A percentile compares a stretch with the other conserved stretches of the same genome.
Evolutionary conservation across 2,329 filamentous ascomycete genomes (phyloP).

Genomic region (Cordyceps javanica): DNA sequence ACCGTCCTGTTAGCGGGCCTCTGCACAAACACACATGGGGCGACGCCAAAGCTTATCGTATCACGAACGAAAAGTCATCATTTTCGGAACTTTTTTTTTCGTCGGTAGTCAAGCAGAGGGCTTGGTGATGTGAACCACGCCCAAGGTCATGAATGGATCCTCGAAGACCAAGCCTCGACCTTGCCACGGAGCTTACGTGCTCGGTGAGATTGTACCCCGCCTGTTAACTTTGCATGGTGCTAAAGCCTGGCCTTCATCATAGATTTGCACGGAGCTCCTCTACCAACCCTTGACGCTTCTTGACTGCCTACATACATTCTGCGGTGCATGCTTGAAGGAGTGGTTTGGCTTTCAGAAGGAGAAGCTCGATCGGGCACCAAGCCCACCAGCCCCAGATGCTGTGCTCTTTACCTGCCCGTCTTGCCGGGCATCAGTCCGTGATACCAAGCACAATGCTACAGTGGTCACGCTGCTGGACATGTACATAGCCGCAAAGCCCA

Average conservation of each 20-base stretch:
- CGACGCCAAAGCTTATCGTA: neutral
- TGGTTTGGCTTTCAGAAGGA: slow-evolving; percentile 84
- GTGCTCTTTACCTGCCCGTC: slow-evolving; percentile 79
- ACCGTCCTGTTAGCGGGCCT: slow-evolving; percentile 2
- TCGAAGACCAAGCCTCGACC: slow-evolving; percentile 53
- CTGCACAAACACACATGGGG: neutral
- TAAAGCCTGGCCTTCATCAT: slow-evolving; percentile 5
- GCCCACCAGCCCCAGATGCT: slow-evolving; percentile 41
- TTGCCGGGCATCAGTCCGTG: slow-evolving; percentile 80
- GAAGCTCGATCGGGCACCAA: slow-evolving; percentile 45
- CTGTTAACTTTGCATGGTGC: neutral
- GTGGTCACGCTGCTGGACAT: slow-evolving; percentile 87
- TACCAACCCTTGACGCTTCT: slow-evolving; percentile 87
- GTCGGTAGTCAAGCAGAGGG: neutral
- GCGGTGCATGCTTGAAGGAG: slow-evolving; percentile 88
- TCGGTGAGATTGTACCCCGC: slow-evolving; percentile 58
- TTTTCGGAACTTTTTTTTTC: neutral
- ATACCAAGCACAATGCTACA: slow-evolving; percentile 83
- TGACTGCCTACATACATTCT: slow-evolving; percentile 93
- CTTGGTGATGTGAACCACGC: neutral
- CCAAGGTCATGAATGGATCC: slow-evolving; percentile 40
- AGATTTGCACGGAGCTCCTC: slow-evolving; percentile 96
- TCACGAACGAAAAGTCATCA: neutral
- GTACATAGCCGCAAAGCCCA: slow-evolving; percentile 74
- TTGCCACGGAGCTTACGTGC: slow-evolving; percentile 92